Conservation (phyloP, 176 grass and related monocot species). For the Tillandsia fasciculata region DNA sequence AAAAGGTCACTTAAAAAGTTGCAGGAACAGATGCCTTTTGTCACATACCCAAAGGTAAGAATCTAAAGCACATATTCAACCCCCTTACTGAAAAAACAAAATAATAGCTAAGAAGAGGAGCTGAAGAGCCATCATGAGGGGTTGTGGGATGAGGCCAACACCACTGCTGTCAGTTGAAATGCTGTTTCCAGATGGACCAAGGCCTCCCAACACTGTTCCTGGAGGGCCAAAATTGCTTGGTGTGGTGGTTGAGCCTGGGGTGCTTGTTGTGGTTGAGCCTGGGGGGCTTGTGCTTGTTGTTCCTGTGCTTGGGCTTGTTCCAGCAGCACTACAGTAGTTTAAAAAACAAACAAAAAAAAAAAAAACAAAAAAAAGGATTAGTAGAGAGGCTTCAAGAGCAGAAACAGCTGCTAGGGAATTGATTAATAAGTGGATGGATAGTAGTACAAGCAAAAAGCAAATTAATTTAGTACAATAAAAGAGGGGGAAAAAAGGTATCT, state of each 20-base stretch:
- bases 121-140: not conserved
- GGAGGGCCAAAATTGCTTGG: constrained; percentile 40
- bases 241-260: not conserved
- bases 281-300: not conserved
- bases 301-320: constrained; percentile 19
- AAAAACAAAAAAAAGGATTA: not conserved
- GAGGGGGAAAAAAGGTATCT: too few relatives aligned
- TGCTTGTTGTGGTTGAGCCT: constrained; percentile 5
- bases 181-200: constrained; percentile 44
- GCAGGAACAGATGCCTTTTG: not conserved
- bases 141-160: constrained; percentile 5
- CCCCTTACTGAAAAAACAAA: constrained; percentile 23
- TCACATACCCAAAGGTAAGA: too few relatives aligned
- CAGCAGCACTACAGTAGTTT: constrained; percentile 34
- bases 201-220: constrained; percentile 18
- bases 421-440: too few relatives aligned
- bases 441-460: too few relatives aligned
- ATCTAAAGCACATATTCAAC: constrained; percentile 18
- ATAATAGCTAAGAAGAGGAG: constrained; percentile 19
- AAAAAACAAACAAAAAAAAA: not conserved
- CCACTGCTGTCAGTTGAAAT: constrained; percentile 31
- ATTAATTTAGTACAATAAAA: too few relatives aligned
- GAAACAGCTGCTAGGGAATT: not conserved
- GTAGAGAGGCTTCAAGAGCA: not conserved
- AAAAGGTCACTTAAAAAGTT: constrained; percentile 3